A percentile compares a stretch with the other conserved stretches of the same genome.
Conservation (phyloP, 805 yeast species). For the Candida orba region DNA sequence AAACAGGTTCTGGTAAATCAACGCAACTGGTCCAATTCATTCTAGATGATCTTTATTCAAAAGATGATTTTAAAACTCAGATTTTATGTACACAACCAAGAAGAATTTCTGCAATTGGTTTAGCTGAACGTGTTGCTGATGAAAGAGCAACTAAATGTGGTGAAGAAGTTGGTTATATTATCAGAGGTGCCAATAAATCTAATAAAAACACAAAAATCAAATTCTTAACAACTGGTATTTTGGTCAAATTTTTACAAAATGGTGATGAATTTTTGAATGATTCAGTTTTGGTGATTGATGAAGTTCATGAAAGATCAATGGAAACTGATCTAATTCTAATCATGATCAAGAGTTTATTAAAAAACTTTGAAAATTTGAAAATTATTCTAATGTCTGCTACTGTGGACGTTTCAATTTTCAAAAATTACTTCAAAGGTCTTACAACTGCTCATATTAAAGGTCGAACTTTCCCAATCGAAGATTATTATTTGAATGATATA, state of each 20-base stretch:
- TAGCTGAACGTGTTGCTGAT: conserved; percentile 86
- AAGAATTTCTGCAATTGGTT: conserved; percentile 89
- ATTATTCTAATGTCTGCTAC: conserved; percentile 92
- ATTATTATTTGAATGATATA: conserved; percentile 63
- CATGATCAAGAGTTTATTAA: conserved; percentile 56
- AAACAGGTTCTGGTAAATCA: conserved; percentile 96
- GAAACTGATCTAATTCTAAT: conserved; percentile 84
- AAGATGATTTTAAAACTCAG: conserved; percentile 40
- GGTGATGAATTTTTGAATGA: conserved; percentile 37
- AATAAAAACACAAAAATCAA: conserved; percentile 57
- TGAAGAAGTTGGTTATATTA: conserved; percentile 78
- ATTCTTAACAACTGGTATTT: conserved; percentile 89
- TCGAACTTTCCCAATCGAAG: conserved; percentile 86
- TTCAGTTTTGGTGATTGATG: conserved; percentile 76
- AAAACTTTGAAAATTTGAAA: conserved; percentile 42
- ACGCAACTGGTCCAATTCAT: conserved; percentile 91
- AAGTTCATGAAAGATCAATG: conserved; percentile 93
- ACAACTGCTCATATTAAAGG: conserved; percentile 84
- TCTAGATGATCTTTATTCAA: conserved; percentile 52
- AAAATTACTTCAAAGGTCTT: conserved; percentile 50
- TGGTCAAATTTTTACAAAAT: conserved; percentile 74
- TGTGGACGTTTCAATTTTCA: conserved; percentile 63
- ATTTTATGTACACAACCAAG: conserved; percentile 93
- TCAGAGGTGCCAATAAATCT: conserved; percentile 82
- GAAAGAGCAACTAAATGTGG: conserved; percentile 62